These are phyloP conservation scores for Leccinum truebloodii DNA, from an alignment of 768 basidiomycete species.

Conservation along the genomic window DNA sequence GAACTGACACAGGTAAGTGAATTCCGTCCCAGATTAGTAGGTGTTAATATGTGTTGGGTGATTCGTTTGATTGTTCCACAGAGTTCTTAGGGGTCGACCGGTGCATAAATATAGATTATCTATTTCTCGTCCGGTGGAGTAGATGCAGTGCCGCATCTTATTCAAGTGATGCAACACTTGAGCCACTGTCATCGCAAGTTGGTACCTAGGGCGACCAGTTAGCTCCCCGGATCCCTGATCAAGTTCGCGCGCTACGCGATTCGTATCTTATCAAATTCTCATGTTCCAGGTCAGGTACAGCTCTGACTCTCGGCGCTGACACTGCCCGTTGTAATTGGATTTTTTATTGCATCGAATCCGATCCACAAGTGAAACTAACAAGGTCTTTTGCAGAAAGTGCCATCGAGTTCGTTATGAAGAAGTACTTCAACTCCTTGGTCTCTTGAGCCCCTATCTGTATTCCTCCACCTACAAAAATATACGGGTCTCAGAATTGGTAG, in stretches of 20 bases:
- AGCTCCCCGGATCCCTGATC: not conserved
- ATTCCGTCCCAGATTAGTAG: not conserved
- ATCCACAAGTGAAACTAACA: not conserved
- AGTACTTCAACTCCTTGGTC: not conserved
- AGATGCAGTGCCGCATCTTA: not conserved
- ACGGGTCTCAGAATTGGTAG: not conserved
- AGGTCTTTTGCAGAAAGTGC: not conserved
- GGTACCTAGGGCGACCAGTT: not conserved
- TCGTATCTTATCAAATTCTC: not conserved
- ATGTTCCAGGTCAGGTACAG: not conserved
- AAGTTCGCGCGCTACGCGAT: not conserved
- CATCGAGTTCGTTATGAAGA: not conserved
- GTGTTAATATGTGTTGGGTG: not conserved
- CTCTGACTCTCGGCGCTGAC: not conserved
- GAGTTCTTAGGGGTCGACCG: not conserved
- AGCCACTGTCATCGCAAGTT: not conserved
- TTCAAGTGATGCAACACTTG: not conserved
- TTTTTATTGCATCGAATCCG: not conserved
- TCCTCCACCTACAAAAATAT: too few species aligned
- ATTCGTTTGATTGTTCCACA: not conserved
- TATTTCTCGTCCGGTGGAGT: not conserved
- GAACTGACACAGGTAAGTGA: not conserved
- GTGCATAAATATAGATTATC: not conserved
- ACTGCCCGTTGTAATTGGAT: not conserved
- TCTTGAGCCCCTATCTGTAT: not conserved